Evolutionary conservation across 768 basidiomycete species (phyloP), one percentile per base, ranked within the genome.

Genomic region (Clitopilus passeckerianus): DNA sequence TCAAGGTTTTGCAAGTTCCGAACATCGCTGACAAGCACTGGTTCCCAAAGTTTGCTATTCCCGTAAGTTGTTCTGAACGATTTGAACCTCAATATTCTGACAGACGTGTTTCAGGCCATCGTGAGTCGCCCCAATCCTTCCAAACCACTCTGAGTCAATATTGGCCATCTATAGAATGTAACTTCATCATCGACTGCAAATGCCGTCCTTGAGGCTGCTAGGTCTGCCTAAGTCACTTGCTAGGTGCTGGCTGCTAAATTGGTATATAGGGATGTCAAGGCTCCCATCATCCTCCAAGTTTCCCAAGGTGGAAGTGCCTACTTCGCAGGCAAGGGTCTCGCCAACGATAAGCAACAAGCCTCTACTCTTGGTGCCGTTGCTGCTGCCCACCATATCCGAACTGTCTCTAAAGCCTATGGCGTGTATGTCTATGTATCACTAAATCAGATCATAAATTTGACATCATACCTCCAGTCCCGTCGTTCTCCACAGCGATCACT

Each of bases 401-500:
- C 87, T 54, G 87, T 97, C 60, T 86, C 96, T 43, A 91, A 91
- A 71, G 80, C 80, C 5, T 98, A 98, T 72, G 96, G 96, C 78
- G 84, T 98, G 93, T 94, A 76, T 64, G 92, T 85, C 20, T 43
- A 1, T 12, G 54, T 33, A 37, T 37, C 35, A 59, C 46, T 20
- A 34, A 5, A 43, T 33, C 57, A 30, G 27, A 50, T 52, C 56
- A 41, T 34, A 27, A 57, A 16, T 18, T 20, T 43, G 57, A 60
- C 53, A 35, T 15, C 20, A 50, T 59, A 61, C 57, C 37, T 57
- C 18, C 64, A 95, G 93, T 62, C 97, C 97, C 68, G 97, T 99
- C 69, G 84, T 99, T 59, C 80, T 99, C 68, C 96, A 99, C 87
- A 90, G 92, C 61, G 97, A 99, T 75, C 97, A 99, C 80, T 99